Conservation (phyloP, 805 yeast species). For the Saturnispora mendoncae region DNA sequence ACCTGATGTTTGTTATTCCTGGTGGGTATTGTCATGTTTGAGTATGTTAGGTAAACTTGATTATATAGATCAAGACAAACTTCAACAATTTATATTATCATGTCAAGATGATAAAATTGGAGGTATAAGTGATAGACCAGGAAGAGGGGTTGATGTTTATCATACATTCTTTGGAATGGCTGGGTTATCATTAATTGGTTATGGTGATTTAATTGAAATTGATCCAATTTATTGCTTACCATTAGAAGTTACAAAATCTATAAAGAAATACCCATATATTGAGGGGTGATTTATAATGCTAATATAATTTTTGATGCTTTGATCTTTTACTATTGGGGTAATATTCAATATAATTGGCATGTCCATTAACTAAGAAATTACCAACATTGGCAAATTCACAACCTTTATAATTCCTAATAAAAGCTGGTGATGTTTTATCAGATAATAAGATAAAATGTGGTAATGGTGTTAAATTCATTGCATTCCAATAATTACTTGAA, state of each 20-base stretch:
- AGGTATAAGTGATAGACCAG: slow-evolving; percentile 89
- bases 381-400: slow-evolving; percentile 75
- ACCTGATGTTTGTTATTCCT: slow-evolving; percentile 95
- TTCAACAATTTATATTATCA: slow-evolving; percentile 57
- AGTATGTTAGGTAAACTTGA: slow-evolving; percentile 55
- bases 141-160: slow-evolving; percentile 83
- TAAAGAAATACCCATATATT: slow-evolving; percentile 24
- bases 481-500: slow-evolving; percentile 60
- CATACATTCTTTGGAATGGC: slow-evolving; percentile 89
- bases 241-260: slow-evolving; percentile 29
- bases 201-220: slow-evolving; percentile 47
- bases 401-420: slow-evolving; percentile 72
- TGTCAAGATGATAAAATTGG: slow-evolving; percentile 77
- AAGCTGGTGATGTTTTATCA: slow-evolving; percentile 63
- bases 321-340: slow-evolving; percentile 49
- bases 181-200: slow-evolving; percentile 72
- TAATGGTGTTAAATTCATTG: slow-evolving; percentile 64
- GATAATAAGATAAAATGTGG: slow-evolving; percentile 59
- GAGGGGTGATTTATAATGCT: neutral
- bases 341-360: slow-evolving; percentile 67
- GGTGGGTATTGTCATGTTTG: slow-evolving; percentile 89
- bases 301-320: slow-evolving; percentile 36
- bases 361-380: slow-evolving; percentile 34
- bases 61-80: slow-evolving; percentile 65
- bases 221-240: slow-evolving; percentile 91